A percentile compares a stretch with the other conserved stretches of the same genome.
phyloP scores from a whole-genome alignment of 164 flowering plant genomes.

The Stephania japonica region DNA sequence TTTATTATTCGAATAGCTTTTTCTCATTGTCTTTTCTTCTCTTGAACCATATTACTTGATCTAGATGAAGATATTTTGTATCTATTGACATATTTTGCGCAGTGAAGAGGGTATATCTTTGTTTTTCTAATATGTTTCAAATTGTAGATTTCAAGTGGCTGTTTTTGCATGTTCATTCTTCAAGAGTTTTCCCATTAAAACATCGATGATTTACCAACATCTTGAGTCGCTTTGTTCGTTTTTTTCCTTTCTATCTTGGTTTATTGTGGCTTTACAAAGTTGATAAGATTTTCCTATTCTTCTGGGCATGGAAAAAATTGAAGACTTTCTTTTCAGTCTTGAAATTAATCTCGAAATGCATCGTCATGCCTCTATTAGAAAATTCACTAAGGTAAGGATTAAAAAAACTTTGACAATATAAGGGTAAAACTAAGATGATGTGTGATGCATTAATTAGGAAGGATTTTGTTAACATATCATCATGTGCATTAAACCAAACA shows the following conservation, averaged over 20 bases:
- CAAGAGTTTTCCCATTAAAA: background rate
- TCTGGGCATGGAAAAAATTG: background rate
- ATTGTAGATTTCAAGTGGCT: background rate
- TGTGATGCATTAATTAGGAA: no score
- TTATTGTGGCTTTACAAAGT: background rate
- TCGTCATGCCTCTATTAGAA: no score
- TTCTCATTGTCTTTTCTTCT: no score
- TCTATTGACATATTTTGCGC: background rate
- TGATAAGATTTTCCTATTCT: background rate
- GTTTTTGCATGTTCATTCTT: background rate
- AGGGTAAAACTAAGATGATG: no score
- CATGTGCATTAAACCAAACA: no score
- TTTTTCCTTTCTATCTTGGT: background rate
- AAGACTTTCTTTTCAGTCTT: background rate
- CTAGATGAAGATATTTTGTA: background rate
- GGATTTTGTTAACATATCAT: no score
- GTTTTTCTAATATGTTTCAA: background rate
- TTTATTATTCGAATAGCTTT: no score
- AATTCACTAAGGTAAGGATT: no score
- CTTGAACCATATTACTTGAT: background rate
- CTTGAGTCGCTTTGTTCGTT: background rate
- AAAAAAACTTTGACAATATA: no score
- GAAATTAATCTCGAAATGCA: no score
- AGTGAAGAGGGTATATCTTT: background rate
- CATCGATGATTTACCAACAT: background rate